A percentile compares a stretch with the other conserved stretches of the same genome.
These are phyloP conservation scores for Ogataea dorogensis DNA, from an alignment of 805 yeast species.

Conservation along the genomic window DNA sequence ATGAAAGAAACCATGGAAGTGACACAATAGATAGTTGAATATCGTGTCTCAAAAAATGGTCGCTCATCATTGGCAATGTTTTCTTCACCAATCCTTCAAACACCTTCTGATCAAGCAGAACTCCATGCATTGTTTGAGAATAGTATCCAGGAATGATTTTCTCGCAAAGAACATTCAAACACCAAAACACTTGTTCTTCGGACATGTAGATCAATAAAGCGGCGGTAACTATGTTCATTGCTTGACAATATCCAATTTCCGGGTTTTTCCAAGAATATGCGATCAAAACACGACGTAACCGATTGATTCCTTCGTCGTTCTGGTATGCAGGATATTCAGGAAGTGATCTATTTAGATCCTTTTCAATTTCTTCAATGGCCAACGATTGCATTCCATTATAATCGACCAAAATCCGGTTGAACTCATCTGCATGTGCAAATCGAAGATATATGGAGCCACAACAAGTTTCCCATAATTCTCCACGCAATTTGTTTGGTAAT, in stretches of 20 bases:
- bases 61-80: constrained; percentile 86
- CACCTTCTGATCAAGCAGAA: constrained; percentile 88
- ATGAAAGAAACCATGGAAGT: constrained; percentile 91
- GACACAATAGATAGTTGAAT: constrained; percentile 92
- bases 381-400: constrained; percentile 65
- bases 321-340: constrained; percentile 98
- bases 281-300: constrained; percentile 82
- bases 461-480: constrained; percentile 93
- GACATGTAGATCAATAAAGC: constrained; percentile 80
- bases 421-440: constrained; percentile 58
- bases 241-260: constrained; percentile 97
- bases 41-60: constrained; percentile 72
- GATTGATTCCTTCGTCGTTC: constrained; percentile 74
- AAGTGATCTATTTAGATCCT: constrained; percentile 88
- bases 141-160: constrained; percentile 91
- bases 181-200: constrained; percentile 98
- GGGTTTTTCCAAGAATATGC: constrained; percentile 98
- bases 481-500: constrained; percentile 88
- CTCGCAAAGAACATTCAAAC: constrained; percentile 76
- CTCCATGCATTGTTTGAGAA: constrained; percentile 97
- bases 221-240: constrained; percentile 92
- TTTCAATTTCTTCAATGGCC: constrained; percentile 95
- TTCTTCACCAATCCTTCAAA: constrained; percentile 87
- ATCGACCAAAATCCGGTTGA: constrained; percentile 54
- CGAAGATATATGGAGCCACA: constrained; percentile 82